Conservation (phyloP, 148 eudicot genomes). For the Simmondsia chinensis region DNA sequence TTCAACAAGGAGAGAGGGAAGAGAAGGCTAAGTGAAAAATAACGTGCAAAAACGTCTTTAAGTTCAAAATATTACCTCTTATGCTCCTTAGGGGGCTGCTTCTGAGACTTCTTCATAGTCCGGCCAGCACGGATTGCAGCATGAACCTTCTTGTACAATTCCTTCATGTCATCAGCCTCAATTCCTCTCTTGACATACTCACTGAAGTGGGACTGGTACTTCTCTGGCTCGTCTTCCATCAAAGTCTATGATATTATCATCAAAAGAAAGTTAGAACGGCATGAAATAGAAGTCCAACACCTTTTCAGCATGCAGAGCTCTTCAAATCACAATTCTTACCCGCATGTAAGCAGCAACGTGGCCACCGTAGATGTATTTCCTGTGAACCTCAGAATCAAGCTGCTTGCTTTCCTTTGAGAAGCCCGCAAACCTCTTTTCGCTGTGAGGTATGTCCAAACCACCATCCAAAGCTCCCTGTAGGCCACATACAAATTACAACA, state of each 20-base stretch:
- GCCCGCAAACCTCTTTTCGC: constrained; percentile 81
- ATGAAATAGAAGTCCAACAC: not conserved
- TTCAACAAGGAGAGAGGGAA: too few relatives aligned
- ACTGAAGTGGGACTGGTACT: constrained; percentile 55
- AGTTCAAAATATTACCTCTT: too few relatives aligned
- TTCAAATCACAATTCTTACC: constrained; percentile 9
- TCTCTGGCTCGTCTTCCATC: constrained; percentile 69
- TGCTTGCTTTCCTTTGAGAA: constrained; percentile 53
- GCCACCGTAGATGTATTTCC: constrained; percentile 65
- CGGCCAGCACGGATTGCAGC: constrained; percentile 69
- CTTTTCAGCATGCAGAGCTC: not conserved
- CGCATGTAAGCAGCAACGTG: constrained; percentile 69
- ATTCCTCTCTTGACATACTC: constrained; percentile 36
- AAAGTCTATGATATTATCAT: constrained; percentile 17
- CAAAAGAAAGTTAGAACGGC: not conserved
- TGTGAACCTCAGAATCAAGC: constrained; percentile 69
- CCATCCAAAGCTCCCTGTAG: constrained; percentile 69
- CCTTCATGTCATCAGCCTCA: constrained; percentile 52
- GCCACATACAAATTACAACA: too few relatives aligned
- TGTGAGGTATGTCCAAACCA: constrained; percentile 70
- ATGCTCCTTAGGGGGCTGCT: constrained; percentile 49
- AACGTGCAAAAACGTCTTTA: too few relatives aligned
- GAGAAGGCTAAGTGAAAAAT: too few relatives aligned
- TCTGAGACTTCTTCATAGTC: constrained; percentile 33
- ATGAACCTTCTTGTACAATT: constrained; percentile 52